phyloP scores from a whole-genome alignment of 805 yeast species.

The Schwanniomyces polymorphus region DNA sequence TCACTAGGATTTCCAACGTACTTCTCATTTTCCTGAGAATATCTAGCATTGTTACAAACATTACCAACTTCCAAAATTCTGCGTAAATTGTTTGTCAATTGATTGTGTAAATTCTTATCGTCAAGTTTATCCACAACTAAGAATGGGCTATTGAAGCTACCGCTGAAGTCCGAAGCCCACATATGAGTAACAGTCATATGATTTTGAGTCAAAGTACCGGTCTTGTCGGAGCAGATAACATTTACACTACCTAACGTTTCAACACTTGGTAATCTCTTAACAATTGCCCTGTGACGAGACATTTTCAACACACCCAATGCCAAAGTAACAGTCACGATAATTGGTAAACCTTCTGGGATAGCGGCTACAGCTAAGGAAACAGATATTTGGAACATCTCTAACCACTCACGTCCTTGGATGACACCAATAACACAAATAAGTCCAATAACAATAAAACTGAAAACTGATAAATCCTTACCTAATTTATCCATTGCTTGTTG shows the following conservation, averaged over 20 bases:
- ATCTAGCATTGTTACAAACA: slow-evolving; percentile 73
- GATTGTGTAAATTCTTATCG: slow-evolving; percentile 39
- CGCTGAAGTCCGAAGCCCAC: slow-evolving; percentile 69
- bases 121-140: slow-evolving; percentile 49
- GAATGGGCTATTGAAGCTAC: slow-evolving; percentile 37
- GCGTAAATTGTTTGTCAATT: slow-evolving; percentile 54
- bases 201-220: slow-evolving; percentile 81
- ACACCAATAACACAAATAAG: slow-evolving; percentile 89
- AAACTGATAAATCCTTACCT: slow-evolving; percentile 84
- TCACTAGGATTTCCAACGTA: slow-evolving; percentile 94
- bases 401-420: slow-evolving; percentile 89
- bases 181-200: slow-evolving; percentile 86
- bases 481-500: slow-evolving; percentile 94
- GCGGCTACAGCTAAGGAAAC: slow-evolving; percentile 99
- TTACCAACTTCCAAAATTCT: slow-evolving; percentile 64
- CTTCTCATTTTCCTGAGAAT: slow-evolving; percentile 64
- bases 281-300: slow-evolving; percentile 94
- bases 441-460: slow-evolving; percentile 86
- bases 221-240: slow-evolving; percentile 89
- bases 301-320: slow-evolving; percentile 95
- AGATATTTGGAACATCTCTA: slow-evolving; percentile 96
- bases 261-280: slow-evolving; percentile 89
- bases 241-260: slow-evolving; percentile 94
- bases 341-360: slow-evolving; percentile 97
- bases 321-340: slow-evolving; percentile 94